phyloP scores from a whole-genome alignment of 2,329 filamentous ascomycete species.

The Ophiostoma sp. region DNA sequence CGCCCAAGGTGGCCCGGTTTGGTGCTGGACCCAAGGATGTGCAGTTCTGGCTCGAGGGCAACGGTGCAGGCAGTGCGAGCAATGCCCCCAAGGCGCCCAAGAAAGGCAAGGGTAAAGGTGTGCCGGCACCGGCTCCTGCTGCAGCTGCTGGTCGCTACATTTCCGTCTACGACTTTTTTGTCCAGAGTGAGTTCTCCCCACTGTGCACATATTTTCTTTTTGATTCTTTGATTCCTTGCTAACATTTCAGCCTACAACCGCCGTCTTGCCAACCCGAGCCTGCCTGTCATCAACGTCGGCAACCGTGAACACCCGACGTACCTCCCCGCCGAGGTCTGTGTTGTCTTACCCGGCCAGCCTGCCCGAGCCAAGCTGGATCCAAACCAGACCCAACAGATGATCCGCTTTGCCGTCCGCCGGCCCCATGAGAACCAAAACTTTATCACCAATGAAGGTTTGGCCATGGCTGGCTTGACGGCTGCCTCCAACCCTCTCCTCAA shows the following conservation, averaged over 20 bases:
- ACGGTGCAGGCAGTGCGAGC: constrained; percentile 3
- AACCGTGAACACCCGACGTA: constrained; percentile 54
- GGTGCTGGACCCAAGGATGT: constrained; percentile 55
- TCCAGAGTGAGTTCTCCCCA: constrained; percentile 38
- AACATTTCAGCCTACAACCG: constrained; percentile 39
- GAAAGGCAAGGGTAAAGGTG: constrained; percentile 8
- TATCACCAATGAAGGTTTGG: constrained; percentile 52
- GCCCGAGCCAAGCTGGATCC: constrained; percentile 51
- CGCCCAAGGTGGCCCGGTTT: constrained; percentile 32
- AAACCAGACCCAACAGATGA: constrained; percentile 59
- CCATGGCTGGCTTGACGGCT: constrained; percentile 48
- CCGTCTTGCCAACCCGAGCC: constrained; percentile 37
- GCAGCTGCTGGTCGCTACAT: constrained; percentile 45
- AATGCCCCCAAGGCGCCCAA: neutral
- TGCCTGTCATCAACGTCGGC: constrained; percentile 63
- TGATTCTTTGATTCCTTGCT: neutral
- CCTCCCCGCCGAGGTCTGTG: constrained; percentile 59
- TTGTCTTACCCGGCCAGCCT: constrained; percentile 56
- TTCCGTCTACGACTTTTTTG: constrained; percentile 54
- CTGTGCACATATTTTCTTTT: neutral
- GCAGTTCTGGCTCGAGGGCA: constrained; percentile 51
- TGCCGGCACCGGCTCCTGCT: constrained; percentile 23
- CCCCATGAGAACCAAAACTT: constrained; percentile 58
- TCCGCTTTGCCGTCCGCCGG: constrained; percentile 58
- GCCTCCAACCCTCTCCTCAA: constrained; percentile 38